Percentiles rank a stretch among this genome's conserved stretches.
phyloP scores from a whole-genome alignment of 2,329 filamentous ascomycete genomes.

The Aspergillus costaricaensis region DNA sequence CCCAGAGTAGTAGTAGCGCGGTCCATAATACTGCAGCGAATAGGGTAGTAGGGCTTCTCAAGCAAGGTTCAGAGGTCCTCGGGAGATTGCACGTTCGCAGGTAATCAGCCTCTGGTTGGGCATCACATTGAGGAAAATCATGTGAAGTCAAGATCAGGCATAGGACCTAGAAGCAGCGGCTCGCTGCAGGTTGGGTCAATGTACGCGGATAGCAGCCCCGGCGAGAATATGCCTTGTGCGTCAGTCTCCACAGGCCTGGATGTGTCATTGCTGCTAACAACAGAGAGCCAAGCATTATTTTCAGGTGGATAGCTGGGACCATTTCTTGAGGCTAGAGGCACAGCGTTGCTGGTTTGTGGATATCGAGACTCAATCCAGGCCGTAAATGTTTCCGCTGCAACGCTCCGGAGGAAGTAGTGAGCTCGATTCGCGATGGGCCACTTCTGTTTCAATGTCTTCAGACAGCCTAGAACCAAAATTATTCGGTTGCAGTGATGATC shows the following conservation, averaged over 20 bases:
- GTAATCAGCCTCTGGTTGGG: not conserved
- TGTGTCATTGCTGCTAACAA: not conserved
- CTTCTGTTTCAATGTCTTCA: conserved; percentile 34
- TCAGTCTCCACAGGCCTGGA: conserved; percentile 17
- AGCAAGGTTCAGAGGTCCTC: not conserved
- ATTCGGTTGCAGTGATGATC: conserved; percentile 43
- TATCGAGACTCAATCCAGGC: conserved; percentile 13
- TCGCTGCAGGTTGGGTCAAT: conserved; percentile 33
- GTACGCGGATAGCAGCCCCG: conserved; percentile 29
- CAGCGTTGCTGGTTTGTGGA: not conserved
- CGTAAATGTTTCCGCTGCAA: conserved; percentile 29
- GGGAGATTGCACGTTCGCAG: not conserved
- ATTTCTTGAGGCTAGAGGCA: conserved; percentile 2
- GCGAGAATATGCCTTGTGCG: conserved; percentile 29
- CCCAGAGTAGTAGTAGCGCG: not conserved
- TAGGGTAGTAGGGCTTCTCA: not conserved
- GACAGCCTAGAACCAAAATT: conserved; percentile 36
- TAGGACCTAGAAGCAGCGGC: conserved; percentile 5
- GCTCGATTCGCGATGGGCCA: conserved; percentile 34
- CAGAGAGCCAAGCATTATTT: conserved; percentile 1
- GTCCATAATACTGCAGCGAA: not conserved
- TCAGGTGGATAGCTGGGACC: conserved; percentile 2
- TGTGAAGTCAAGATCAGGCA: conserved; percentile 7
- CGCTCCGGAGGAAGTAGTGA: conserved; percentile 29
- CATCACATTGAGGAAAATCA: not conserved